Evolutionary conservation across 176 grass and related monocot genomes (phyloP), one percentile per base, ranked within the genome.

Genomic region (Oryza punctata): DNA sequence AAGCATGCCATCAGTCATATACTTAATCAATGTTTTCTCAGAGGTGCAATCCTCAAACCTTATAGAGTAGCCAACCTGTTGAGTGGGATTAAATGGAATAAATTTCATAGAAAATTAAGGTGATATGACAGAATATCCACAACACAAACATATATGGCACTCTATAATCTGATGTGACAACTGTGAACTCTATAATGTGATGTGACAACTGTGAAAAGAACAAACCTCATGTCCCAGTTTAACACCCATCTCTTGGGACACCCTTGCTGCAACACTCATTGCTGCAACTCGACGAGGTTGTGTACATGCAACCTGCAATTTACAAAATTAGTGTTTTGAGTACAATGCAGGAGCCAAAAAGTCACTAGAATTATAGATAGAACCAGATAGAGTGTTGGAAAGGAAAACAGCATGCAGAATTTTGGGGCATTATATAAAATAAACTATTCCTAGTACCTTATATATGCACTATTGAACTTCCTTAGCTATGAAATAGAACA

Each of bases 1-100:
- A 75, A 98, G 87, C 96, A 98, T 98, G 30, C 96, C 93, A 64
- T 98, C 96, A 50, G 96, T 98, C 96, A 98, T 98, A 75, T 98
- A 98, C 73, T 95, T 95, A 26, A 98, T 71, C n/a, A 98, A 61
- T 80, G 96, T 98, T 72, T 98, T 98, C 12, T 98, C 96, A 35
- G 96, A 98, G 21, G 93, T 98, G 69, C 96, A 98, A 89, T 98
- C 96, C 80, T 98, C 96, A 87, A 98, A 98, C 40, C 96, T 89
- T 85, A 98, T 98, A 50, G 96, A 98, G 81, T 98, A 98, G 52
- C 96, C 96, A 64, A 98, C 93, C 96, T 98, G 85, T 70, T 74
- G 28, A 69, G 46, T 86, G 37, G 59, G 14, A 87, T 60, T 26
- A 82, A 50, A 71, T 44, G 76, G 72, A 46, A 81, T 77, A 73